Evolutionary conservation across 2,329 filamentous ascomycete species (phyloP).

Genomic region (Pestalotiopsis sp.): DNA sequence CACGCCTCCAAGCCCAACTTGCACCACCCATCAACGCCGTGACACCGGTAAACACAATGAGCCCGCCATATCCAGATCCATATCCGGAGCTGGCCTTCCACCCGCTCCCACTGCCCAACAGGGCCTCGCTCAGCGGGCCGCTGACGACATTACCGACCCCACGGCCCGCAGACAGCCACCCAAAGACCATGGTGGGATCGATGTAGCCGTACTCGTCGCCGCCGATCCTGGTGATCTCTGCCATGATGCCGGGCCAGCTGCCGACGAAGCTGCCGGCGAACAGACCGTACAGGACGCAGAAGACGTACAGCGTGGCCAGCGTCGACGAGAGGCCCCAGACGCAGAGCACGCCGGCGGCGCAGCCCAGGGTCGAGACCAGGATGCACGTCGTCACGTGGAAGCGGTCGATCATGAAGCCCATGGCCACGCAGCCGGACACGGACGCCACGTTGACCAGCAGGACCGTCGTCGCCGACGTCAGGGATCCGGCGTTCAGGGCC

Average conservation of each 20-base stretch:
- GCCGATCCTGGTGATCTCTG: slow-evolving; percentile 33
- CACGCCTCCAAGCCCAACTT: slow-evolving; percentile 43
- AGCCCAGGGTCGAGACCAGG: slow-evolving; percentile 50
- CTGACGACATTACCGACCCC: slow-evolving; percentile 63
- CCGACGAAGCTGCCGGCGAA: slow-evolving; percentile 47
- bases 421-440: slow-evolving; percentile 44
- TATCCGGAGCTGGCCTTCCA: slow-evolving; percentile 46
- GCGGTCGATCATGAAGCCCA: slow-evolving; percentile 52
- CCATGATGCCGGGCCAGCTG: slow-evolving; percentile 21
- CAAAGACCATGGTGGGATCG: slow-evolving; percentile 59
- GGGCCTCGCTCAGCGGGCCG: slow-evolving; percentile 57
- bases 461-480: slow-evolving; percentile 47
- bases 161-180: slow-evolving; percentile 58
- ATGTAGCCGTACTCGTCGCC: slow-evolving; percentile 23
- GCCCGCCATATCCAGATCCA: slow-evolving; percentile 51
- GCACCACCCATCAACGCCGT: slow-evolving; percentile 51
- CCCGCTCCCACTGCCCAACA: slow-evolving; percentile 45
- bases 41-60: slow-evolving; percentile 59
- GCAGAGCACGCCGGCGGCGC: slow-evolving; percentile 51
- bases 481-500: slow-evolving; percentile 38
- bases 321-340: slow-evolving; percentile 64
- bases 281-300: slow-evolving; percentile 58
- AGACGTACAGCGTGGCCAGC: slow-evolving; percentile 53
- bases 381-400: slow-evolving; percentile 45
- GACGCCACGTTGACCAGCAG: slow-evolving; percentile 49